Evolutionary conservation across 169 alveolate species (phyloP).

Genomic region (Pseudocohnilembus persalinus): DNA sequence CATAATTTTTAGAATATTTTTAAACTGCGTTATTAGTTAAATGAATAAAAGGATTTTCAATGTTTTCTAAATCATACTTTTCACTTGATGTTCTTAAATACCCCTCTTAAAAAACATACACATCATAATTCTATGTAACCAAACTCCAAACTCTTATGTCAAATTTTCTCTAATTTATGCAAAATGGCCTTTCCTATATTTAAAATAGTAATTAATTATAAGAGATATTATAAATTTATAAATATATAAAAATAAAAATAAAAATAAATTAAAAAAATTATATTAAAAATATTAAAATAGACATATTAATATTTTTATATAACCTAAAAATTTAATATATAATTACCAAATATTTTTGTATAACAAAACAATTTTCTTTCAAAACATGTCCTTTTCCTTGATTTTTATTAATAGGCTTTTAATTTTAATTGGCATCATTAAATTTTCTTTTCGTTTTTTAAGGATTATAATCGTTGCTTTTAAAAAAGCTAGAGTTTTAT

Average conservation of each 20-base stretch:
- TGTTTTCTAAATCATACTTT: constrained; percentile 43
- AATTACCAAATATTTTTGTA: constrained; percentile 15
- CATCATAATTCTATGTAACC: constrained; percentile 52
- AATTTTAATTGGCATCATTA: neutral
- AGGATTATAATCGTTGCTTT: too few relatives aligned
- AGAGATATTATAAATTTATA: too few relatives aligned
- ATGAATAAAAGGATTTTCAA: constrained; percentile 52
- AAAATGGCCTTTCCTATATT: constrained; percentile 78
- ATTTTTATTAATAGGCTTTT: neutral
- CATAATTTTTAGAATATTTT: constrained; percentile 59
- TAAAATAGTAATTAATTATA: too few relatives aligned
- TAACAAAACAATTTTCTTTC: constrained; percentile 15
- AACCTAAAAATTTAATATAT: too few relatives aligned
- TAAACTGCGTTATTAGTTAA: constrained; percentile 76
- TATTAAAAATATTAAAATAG: too few relatives aligned
- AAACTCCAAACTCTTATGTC: constrained; percentile 84
- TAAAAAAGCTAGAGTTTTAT: too few relatives aligned
- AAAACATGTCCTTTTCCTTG: neutral
- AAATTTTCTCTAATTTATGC: constrained; percentile 71
- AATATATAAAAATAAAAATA: too few relatives aligned
- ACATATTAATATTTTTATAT: too few relatives aligned
- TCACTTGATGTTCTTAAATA: constrained; percentile 66
- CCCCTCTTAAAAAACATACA: constrained; percentile 66
- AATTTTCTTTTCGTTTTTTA: neutral
- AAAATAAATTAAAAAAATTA: too few relatives aligned